These are phyloP conservation scores for Pleurotus sapidus DNA, from an alignment of 768 basidiomycete species.

Conservation along the genomic window DNA sequence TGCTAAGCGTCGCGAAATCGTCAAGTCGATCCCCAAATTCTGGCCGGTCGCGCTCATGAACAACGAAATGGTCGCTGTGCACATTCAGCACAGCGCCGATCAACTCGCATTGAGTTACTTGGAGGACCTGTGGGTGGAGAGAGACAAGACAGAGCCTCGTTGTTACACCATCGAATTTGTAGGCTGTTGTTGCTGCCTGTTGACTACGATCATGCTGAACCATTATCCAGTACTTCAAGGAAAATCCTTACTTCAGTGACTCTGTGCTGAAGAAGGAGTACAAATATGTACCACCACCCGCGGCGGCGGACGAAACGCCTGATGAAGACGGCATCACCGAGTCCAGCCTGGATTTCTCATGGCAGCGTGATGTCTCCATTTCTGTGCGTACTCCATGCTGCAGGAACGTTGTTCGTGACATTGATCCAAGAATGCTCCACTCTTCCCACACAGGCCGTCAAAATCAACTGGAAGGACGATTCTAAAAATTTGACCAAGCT, in stretches of 20 bases:
- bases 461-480: conserved; percentile 81
- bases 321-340: conserved; percentile 76
- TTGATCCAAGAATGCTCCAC: not conserved
- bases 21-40: conserved; percentile 71
- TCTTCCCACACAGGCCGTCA: conserved; percentile 41
- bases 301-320: conserved; percentile 50
- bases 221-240: conserved; percentile 65
- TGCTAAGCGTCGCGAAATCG: conserved; percentile 64
- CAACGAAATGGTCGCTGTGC: conserved; percentile 57
- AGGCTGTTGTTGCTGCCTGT: conserved; percentile 28
- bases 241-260: conserved; percentile 82
- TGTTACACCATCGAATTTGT: conserved; percentile 90
- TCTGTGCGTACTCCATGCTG: conserved; percentile 43
- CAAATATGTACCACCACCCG: conserved; percentile 60
- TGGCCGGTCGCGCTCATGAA: conserved; percentile 88
- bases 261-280: conserved; percentile 79
- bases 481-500: conserved; percentile 75
- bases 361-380: conserved; percentile 70
- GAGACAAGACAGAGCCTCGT: conserved; percentile 71
- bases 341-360: conserved; percentile 77
- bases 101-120: conserved; percentile 79
- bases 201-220: not conserved
- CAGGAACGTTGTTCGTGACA: not conserved
- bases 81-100: conserved; percentile 73
- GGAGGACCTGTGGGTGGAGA: conserved; percentile 81